These are phyloP conservation scores for Brassica incana DNA, from an alignment of 345 rosid species.

Conservation along the genomic window DNA sequence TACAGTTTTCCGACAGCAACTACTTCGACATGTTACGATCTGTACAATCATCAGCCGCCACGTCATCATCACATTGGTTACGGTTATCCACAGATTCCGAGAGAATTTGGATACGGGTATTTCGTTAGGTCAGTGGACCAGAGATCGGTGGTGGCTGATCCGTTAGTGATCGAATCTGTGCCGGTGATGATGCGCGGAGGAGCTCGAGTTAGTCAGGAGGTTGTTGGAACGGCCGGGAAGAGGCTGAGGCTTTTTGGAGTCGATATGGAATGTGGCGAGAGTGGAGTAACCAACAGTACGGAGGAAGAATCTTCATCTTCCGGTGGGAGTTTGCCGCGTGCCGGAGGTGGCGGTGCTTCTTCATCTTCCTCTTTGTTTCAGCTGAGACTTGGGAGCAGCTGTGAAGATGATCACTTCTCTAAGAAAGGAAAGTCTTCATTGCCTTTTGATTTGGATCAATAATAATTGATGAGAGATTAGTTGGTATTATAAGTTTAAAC, in stretches of 20 bases:
- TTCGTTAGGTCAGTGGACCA: conserved; percentile 39
- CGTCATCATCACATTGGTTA: conserved; percentile 30
- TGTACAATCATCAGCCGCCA: conserved; percentile 39
- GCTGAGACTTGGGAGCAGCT: conserved; percentile 32
- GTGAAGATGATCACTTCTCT: conserved; percentile 31
- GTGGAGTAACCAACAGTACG: conserved; percentile 50
- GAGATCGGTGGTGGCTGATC: conserved; percentile 29
- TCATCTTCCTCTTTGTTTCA: conserved; percentile 28
- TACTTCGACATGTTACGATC: conserved; percentile 14
- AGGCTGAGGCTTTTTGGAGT: conserved; percentile 66
- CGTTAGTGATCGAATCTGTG: conserved; percentile 38
- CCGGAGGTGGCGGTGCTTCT: conserved; percentile 26
- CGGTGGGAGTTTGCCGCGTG: conserved; percentile 35
- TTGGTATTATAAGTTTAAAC: not conserved
- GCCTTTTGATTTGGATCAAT: conserved; percentile 65
- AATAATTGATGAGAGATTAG: conserved; percentile 38
- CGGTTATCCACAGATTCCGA: conserved; percentile 29
- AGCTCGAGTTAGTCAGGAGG: conserved; percentile 20
- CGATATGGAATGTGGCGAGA: conserved; percentile 61
- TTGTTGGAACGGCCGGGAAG: conserved; percentile 43
- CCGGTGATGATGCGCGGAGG: conserved; percentile 36
- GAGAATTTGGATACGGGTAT: conserved; percentile 36
- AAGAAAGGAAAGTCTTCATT: conserved; percentile 69
- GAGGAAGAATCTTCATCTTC: conserved; percentile 43
- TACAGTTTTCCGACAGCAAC: conserved; percentile 47